Conservation (phyloP, 257 asterid genomes). For the Fraxinus cuspidata region DNA sequence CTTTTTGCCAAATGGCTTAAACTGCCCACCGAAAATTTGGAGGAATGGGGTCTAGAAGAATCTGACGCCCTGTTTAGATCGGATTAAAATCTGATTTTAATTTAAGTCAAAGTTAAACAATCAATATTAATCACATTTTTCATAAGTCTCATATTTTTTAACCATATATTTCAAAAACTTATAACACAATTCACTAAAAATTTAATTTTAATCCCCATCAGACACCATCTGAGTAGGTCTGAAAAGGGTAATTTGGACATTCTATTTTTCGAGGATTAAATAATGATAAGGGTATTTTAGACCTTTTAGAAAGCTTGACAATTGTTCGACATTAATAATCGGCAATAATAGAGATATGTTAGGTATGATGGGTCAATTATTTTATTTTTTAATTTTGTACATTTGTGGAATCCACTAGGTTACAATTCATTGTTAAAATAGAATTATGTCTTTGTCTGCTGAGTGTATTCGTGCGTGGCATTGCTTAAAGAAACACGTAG, state of each 20-base stretch:
- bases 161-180: too few relatives aligned
- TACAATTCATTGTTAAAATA: not conserved
- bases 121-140: too few relatives aligned
- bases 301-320: not conserved
- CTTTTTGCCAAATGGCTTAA: not conserved
- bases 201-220: too few relatives aligned
- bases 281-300: constrained; percentile 23
- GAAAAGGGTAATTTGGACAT: constrained; percentile 25
- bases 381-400: constrained; percentile 29
- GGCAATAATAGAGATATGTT: constrained; percentile 24
- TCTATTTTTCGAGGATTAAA: not conserved
- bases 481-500: not conserved
- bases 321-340: not conserved
- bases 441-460: not conserved
- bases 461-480: not conserved
- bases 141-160: too few relatives aligned
- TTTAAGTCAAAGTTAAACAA: too few relatives aligned
- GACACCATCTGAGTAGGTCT: not conserved
- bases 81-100: too few relatives aligned
- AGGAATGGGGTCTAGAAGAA: constrained; percentile 19
- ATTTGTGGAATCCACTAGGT: constrained; percentile 9
- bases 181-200: too few relatives aligned
- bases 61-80: not conserved
- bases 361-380: constrained; percentile 30
- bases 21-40: constrained; percentile 7